Evolutionary conservation across 2,329 filamentous ascomycete genomes (phyloP), one percentile per base, ranked within the genome.

Genomic region (Fusarium irregulare): DNA sequence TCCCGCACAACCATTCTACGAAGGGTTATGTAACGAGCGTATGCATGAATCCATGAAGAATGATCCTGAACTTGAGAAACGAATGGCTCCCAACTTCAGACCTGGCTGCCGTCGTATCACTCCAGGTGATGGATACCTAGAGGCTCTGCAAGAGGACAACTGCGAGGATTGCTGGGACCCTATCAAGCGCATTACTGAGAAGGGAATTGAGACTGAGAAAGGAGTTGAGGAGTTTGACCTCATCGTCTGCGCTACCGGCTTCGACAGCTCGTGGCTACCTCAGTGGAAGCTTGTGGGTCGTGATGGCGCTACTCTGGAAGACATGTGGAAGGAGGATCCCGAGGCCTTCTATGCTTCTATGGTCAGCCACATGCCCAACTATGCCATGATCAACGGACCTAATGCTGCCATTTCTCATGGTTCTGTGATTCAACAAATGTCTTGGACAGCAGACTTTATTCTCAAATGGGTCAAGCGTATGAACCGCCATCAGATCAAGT

Each of bases 221-320:
- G 46, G 53, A 16, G 34, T 41, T 1, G 49, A 63, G 11, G 30
- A 50, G 5, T 62, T 64, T 14, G 20, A 56, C 16, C 42, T 64
- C 14, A 63, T 64, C n/a, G 25, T 64, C 2, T 64, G 58, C 7
- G 58, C 58, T 1, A 64, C 44, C 3, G 60, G 60, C 6, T 64
- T 64, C 3, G 25, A 64, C 4, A 55, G 50, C 23, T 49, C 48
- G 4, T 64, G 59, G 16, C 10, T 62, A 4, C 57, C 60, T 2
- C 32, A 47, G 3, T 64, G 7, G 16, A 56, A 48, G 20, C 27
- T 55, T 0, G 23, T 64, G 4, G 60, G 60, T 1, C n/a, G 50
- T 5, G 32, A 44, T 1, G 42, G 42, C 4, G 2, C 11, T 6
- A 48, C 57, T 4, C 48, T 62, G 3, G 57, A 60, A 1, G 23